Base-by-base conservation (phyloP, 164 flowering plant genomes). In the Stephania yunnanensis region DNA sequence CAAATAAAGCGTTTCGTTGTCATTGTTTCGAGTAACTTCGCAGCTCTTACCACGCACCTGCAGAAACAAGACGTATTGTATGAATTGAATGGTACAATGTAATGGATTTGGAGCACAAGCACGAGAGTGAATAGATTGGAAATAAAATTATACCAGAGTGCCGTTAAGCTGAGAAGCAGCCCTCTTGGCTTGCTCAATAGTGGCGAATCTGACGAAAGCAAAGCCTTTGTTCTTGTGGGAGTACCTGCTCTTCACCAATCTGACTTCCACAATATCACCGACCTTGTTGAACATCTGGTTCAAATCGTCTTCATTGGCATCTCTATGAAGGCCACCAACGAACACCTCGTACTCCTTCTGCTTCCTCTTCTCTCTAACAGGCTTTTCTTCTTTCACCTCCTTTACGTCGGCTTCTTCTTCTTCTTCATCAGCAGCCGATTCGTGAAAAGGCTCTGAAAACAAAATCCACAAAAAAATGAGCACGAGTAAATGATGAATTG, bases 41-140 rank as follows among this genome's bases (percentile, higher is more conserved):
- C 84, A 82, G 8, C 71, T 52, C 74, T 75, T 82, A 65, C 82
- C 84, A n/a, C 70, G 78, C 13, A 82, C 55, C 84, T 82, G 77
- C 70, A 75, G 50, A n/a, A n/a, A n/a, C n/a, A n/a, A n/a, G n/a
- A n/a, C n/a, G n/a, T n/a, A n/a, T n/a, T n/a, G n/a, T n/a, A n/a
- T n/a, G n/a, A 70, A 61, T 7, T 6, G n/a, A 25, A 15, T 7
- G 11, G 46, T 13, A 17, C 9, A 12, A 6, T 68, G 36, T 30
- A 10, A 68, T 1, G 6, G n/a, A 2, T 25, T 25, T 25, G 25
- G 25, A 70, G 10, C 29, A 44, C 20, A 68, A 36, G 12, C n/a
- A n/a, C 12, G 29, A 20, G 12, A 4, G 1, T 20, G 7, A 22
- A 71, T 25, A 25, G 25, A 12, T 22, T 48, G 64, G 31, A 29